A percentile compares a stretch with the other conserved stretches of the same genome.
Conservation (phyloP, 1,139 yeast genomes). For the Yamadazyma sp. region DNA sequence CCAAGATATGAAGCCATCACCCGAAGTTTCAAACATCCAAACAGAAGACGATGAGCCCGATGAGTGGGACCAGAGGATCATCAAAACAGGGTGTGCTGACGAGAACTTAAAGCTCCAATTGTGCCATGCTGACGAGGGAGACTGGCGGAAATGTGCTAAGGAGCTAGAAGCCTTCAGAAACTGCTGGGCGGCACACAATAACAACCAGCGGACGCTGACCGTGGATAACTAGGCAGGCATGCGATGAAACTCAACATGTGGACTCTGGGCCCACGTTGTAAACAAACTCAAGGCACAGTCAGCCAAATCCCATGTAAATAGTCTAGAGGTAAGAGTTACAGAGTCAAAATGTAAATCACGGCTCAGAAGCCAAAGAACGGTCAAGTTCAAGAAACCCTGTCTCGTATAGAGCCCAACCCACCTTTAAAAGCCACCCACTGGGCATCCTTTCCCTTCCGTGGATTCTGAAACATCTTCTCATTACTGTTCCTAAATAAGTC, state of each 20-base stretch:
- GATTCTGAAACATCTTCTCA: not conserved
- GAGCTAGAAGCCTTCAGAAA: conserved; percentile 69
- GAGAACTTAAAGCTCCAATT: conserved; percentile 67
- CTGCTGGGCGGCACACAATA: conserved; percentile 65
- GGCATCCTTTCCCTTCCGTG: too few relatives aligned
- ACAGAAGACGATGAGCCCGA: conserved; percentile 58
- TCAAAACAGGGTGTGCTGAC: conserved; percentile 71
- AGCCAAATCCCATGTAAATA: too few relatives aligned
- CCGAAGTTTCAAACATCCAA: not conserved
- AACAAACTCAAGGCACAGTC: too few relatives aligned
- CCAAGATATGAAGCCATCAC: conserved; percentile 1
- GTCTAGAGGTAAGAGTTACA: too few relatives aligned
- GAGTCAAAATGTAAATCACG: too few relatives aligned
- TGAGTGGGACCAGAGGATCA: conserved; percentile 73
- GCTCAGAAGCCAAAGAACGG: too few relatives aligned
- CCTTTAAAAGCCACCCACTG: too few relatives aligned
- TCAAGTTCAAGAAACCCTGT: too few relatives aligned
- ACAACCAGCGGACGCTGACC: conserved; percentile 54
- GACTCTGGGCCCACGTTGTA: too few relatives aligned
- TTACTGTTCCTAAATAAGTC: conserved; percentile 1
- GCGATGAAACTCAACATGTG: too few relatives aligned
- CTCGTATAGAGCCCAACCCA: not conserved
- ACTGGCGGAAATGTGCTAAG: conserved; percentile 69
- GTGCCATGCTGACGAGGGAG: conserved; percentile 79
- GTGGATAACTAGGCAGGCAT: conserved; percentile 43